Conservation (phyloP, 768 basidiomycete species). For the Termitomyces heimii region DNA sequence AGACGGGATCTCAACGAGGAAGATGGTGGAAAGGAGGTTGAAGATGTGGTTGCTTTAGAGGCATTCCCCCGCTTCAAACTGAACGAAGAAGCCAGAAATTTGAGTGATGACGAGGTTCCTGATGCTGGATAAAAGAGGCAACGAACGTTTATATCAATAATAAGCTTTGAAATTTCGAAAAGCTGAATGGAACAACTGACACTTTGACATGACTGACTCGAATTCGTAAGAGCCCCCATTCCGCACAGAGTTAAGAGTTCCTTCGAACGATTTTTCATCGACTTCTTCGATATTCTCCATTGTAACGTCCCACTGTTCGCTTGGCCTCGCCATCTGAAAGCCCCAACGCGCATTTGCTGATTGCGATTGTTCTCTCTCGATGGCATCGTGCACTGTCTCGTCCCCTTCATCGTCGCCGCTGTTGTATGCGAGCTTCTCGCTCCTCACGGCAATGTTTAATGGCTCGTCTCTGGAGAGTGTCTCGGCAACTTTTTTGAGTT, state of each 20-base stretch:
- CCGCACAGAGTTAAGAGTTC: conserved; percentile 42
- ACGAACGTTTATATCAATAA: conserved; percentile 1
- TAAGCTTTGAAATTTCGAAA: background rate
- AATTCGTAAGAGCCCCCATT: conserved; percentile 55
- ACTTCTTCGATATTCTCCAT: conserved; percentile 74
- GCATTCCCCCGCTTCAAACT: conserved; percentile 53
- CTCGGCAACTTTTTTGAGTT: conserved; percentile 61
- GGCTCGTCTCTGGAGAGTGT: conserved; percentile 54
- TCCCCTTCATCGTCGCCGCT: conserved; percentile 28
- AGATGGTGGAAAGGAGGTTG: conserved; percentile 10
- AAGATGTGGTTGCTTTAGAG: conserved; percentile 16
- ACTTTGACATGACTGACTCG: conserved; percentile 59
- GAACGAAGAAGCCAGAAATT: conserved; percentile 68
- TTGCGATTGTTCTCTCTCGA: conserved; percentile 9
- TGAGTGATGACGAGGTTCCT: conserved; percentile 69
- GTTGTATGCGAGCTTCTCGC: conserved; percentile 29
- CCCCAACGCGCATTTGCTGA: conserved; percentile 11
- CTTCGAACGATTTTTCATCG: conserved; percentile 49
- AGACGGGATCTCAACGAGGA: conserved; percentile 19
- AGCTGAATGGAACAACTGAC: conserved; percentile 27
- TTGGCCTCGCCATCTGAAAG: conserved; percentile 45
- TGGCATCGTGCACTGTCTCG: conserved; percentile 17
- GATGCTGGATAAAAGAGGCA: conserved; percentile 33
- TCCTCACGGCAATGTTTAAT: conserved; percentile 48
- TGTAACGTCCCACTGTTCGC: conserved; percentile 83